Conservation (phyloP, 495 filamentous ascomycete species). For the Bryoglossum gracile region DNA sequence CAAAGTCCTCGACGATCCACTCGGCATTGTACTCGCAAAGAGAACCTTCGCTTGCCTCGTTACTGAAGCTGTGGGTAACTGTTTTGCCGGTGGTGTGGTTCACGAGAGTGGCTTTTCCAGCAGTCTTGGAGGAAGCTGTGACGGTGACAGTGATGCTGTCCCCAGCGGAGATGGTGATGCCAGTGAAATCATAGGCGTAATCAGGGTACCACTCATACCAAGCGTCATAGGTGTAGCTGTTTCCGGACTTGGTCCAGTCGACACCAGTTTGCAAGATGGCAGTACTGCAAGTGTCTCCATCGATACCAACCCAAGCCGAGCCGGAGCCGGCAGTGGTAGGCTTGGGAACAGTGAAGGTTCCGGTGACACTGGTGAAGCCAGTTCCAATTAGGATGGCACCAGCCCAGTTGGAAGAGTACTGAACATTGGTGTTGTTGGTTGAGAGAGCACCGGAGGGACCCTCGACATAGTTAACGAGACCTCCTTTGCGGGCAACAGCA, state of each 20-base stretch:
- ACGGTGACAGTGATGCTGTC: constrained; percentile 46
- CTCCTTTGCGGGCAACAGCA: not conserved
- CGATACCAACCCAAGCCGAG: constrained; percentile 62
- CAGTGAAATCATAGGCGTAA: constrained; percentile 51
- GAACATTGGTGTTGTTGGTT: constrained; percentile 2
- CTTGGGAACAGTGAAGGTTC: constrained; percentile 47
- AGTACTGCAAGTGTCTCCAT: constrained; percentile 49
- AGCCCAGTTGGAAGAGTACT: constrained; percentile 55
- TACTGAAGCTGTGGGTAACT: constrained; percentile 45
- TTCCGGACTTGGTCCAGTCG: constrained; percentile 45
- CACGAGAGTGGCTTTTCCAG: constrained; percentile 48
- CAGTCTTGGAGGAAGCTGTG: constrained; percentile 39
- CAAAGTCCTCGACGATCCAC: constrained; percentile 36
- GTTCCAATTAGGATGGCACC: constrained; percentile 29
- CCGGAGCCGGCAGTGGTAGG: constrained; percentile 36
- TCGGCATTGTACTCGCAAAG: constrained; percentile 29
- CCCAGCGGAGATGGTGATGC: constrained; percentile 29
- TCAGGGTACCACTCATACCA: constrained; percentile 66
- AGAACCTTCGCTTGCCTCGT: constrained; percentile 2
- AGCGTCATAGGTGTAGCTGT: constrained; percentile 41
- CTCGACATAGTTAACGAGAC: not conserved
- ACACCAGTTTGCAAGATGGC: constrained; percentile 57
- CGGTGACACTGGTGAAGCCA: constrained; percentile 43
- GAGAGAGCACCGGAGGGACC: not conserved
- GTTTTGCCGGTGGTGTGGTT: constrained; percentile 48